phyloP scores from a whole-genome alignment of 805 yeast genomes.

The Ogataea angusta region DNA sequence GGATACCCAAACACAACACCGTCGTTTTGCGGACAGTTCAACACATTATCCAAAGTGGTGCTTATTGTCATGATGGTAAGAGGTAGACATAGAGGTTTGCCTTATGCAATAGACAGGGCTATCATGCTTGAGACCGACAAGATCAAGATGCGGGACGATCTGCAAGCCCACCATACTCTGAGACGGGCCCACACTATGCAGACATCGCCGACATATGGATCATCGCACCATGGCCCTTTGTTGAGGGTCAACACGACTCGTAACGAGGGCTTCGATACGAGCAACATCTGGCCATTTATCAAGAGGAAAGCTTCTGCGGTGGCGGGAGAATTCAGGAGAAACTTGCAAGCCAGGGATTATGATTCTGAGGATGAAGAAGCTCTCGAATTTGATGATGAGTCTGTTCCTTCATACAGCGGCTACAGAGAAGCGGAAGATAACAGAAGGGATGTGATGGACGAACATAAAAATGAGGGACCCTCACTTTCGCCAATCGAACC shows the following conservation, averaged over 20 bases:
- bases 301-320: conserved; percentile 14
- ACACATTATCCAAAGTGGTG: conserved; percentile 72
- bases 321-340: conserved; percentile 11
- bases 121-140: conserved; percentile 76
- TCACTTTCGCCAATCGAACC: background rate
- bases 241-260: conserved; percentile 16
- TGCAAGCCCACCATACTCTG: conserved; percentile 49
- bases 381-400: conserved; percentile 2
- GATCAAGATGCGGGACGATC: conserved; percentile 57
- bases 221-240: conserved; percentile 11
- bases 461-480: background rate
- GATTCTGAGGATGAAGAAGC: conserved; percentile 3
- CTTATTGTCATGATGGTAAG: conserved; percentile 88
- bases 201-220: conserved; percentile 3
- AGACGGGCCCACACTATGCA: conserved; percentile 27
- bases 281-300: conserved; percentile 9
- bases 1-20: conserved; percentile 71
- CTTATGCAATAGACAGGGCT: conserved; percentile 91
- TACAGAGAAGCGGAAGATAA: background rate
- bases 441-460: background rate
- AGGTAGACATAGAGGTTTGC: conserved; percentile 96
- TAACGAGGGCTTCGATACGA: conserved; percentile 3
- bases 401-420: background rate
- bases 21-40: conserved; percentile 73
- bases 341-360: background rate